phyloP scores from a whole-genome alignment of 495 filamentous ascomycete genomes.

The Cercophora samala region DNA sequence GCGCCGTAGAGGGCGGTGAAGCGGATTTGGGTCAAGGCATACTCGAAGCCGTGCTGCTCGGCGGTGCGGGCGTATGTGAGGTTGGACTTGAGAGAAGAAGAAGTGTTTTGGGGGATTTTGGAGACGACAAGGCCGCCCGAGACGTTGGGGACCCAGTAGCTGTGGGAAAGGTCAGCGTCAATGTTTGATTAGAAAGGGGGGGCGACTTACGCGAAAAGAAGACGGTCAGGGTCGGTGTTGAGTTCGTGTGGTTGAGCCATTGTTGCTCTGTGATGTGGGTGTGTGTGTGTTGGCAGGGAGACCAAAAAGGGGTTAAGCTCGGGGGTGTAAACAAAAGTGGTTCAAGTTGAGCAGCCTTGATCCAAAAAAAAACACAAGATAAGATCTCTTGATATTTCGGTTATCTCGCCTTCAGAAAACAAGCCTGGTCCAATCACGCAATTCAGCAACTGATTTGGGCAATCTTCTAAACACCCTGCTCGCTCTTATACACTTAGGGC shows the following conservation, averaged over 20 bases:
- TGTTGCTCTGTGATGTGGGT: neutral
- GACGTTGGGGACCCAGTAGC: slow-evolving; percentile 52
- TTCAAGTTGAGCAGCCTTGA: neutral
- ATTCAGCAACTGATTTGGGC: slow-evolving; percentile 2
- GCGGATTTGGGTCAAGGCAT: slow-evolving; percentile 47
- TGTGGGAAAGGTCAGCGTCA: slow-evolving; percentile 10
- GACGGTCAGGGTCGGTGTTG: slow-evolving; percentile 23
- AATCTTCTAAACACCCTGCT: neutral
- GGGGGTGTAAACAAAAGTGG: neutral
- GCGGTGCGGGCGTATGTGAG: slow-evolving; percentile 44
- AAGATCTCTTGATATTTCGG: neutral
- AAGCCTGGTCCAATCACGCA: slow-evolving; percentile 5
- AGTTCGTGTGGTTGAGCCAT: slow-evolving; percentile 4
- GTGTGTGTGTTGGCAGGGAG: neutral
- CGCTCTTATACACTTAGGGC: neutral
- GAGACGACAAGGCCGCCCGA: slow-evolving; percentile 48
- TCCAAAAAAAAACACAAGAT: neutral
- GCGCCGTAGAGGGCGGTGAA: slow-evolving; percentile 51
- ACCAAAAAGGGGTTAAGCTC: neutral
- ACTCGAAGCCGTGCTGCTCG: slow-evolving; percentile 46
- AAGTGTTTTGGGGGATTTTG: slow-evolving; percentile 47
- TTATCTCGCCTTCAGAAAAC: neutral
- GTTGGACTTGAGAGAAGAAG: slow-evolving; percentile 47
- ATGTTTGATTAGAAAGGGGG: neutral
- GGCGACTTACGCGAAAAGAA: slow-evolving; percentile 26